phyloP scores from a whole-genome alignment of 2,329 filamentous ascomycete genomes.

The Zelopaecilomyces penicillatus region DNA sequence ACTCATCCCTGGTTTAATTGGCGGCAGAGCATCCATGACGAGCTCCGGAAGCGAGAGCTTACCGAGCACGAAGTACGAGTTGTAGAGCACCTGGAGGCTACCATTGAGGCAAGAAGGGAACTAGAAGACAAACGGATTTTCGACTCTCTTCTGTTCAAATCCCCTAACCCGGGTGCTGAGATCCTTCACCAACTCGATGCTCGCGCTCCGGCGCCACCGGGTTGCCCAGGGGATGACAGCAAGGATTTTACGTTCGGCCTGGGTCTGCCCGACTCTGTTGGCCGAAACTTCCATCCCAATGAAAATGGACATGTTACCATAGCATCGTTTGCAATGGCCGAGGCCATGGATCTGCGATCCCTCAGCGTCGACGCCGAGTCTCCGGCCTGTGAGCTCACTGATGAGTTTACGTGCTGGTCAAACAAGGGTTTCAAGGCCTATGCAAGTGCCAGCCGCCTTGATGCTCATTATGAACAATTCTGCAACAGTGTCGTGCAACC shows the following conservation, averaged over 20 bases:
- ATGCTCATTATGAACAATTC: conserved; percentile 20
- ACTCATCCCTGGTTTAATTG: neutral
- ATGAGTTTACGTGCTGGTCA: conserved; percentile 20
- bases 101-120: too few relatives aligned
- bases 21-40: too few relatives aligned
- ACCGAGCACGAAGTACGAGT: too few relatives aligned
- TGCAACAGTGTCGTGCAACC: conserved; percentile 16
- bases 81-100: too few relatives aligned
- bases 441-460: conserved; percentile 13
- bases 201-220: conserved; percentile 16
- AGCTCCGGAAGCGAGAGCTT: too few relatives aligned
- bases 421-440: conserved; percentile 15
- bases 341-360: conserved; percentile 13
- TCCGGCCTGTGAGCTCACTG: conserved; percentile 7
- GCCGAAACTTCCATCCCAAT: conserved; percentile 26
- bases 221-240: conserved; percentile 18
- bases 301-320: conserved; percentile 18
- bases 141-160: conserved; percentile 16
- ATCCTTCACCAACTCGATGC: conserved; percentile 15
- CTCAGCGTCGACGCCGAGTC: conserved; percentile 10
- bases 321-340: conserved; percentile 18
- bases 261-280: conserved; percentile 22
- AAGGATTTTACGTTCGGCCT: conserved; percentile 11
- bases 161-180: conserved; percentile 9
- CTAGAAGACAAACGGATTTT: neutral